Evolutionary conservation across 805 yeast species (phyloP), one percentile per base, ranked within the genome.

Genomic region (Candida succiphila): DNA sequence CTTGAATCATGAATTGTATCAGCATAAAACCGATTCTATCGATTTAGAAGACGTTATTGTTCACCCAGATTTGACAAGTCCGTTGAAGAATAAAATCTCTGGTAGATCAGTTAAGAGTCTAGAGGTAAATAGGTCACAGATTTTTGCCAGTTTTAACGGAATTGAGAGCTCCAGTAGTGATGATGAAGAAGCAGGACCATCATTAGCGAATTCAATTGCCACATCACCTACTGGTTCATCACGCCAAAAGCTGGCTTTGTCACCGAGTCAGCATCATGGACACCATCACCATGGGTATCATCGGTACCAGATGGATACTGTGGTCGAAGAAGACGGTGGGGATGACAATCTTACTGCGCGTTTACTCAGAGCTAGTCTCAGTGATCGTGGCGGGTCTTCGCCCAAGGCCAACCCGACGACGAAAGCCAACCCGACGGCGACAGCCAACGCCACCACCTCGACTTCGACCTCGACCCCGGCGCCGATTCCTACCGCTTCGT

Each of bases 41-140:
- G 37, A 16, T 34, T 38, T 7, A 26, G 42, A 19, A 37, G 2
- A 27, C 12, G 4, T 25, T 13, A 16, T 17, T 32, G 22, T 13
- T 24, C 17, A 7, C 14, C 6, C n/a, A 24, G 14, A 12, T 24
- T 7, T 7, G 5, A 24, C 10, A 12, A 9, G 9, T 9, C 9
- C 10, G 10, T 7, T 24, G 22, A 30, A 30, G 18, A 14, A 14
- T 9, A 15, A 22, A 30, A 14, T 5, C 13, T 29, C 19, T 24
- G 15, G 17, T 9, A 33, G 30, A 17, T 27, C 25, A 16, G 30
- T 25, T 3, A 33, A 33, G 19, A 29, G 27, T 16, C 35, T 59
- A 39, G 65, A 60, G 17, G 41, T 55, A 17, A 42, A 38, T 14
- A 39, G 60, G 27, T 32, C 42, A 2, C 47, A 43, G 7, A 14